These are phyloP conservation scores for Colletotrichum nymphaeae DNA, from an alignment of 2,329 filamentous ascomycete genomes.

Conservation along the genomic window DNA sequence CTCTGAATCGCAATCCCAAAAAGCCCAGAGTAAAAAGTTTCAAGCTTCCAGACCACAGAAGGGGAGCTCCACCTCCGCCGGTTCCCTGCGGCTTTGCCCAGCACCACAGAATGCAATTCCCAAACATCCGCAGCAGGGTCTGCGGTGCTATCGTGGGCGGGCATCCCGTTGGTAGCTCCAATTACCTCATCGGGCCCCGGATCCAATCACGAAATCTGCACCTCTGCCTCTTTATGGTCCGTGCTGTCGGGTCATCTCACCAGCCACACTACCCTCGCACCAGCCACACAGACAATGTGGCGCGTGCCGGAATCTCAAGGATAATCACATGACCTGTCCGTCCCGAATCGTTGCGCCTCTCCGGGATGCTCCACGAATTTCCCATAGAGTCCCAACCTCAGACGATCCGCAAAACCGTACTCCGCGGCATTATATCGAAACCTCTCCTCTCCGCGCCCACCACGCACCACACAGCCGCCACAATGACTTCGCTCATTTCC, in stretches of 20 bases:
- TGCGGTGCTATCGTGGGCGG: constrained; percentile 15
- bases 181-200: constrained; percentile 27
- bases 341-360: constrained; percentile 35
- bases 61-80: constrained; percentile 30
- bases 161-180: constrained; percentile 10
- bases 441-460: constrained; percentile 37
- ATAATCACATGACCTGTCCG: constrained; percentile 27
- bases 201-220: constrained; percentile 16
- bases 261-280: background rate
- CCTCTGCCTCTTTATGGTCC: background rate
- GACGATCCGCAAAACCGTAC: constrained; percentile 34
- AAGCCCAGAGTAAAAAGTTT: constrained; percentile 15
- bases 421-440: constrained; percentile 35
- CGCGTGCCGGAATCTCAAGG: constrained; percentile 18
- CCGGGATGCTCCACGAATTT: constrained; percentile 36
- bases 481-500: constrained; percentile 70
- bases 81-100: constrained; percentile 22
- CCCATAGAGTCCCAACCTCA: constrained; percentile 28
- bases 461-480: constrained; percentile 47
- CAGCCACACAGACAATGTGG: background rate
- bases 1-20: constrained; percentile 21
- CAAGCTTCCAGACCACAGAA: constrained; percentile 19
- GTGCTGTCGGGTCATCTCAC: background rate
- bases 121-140: constrained; percentile 15
- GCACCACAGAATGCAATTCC: constrained; percentile 16